Percentiles rank a stretch among this genome's conserved stretches.
Conservation (phyloP, 768 basidiomycete species). For the Amanita rimosa region DNA sequence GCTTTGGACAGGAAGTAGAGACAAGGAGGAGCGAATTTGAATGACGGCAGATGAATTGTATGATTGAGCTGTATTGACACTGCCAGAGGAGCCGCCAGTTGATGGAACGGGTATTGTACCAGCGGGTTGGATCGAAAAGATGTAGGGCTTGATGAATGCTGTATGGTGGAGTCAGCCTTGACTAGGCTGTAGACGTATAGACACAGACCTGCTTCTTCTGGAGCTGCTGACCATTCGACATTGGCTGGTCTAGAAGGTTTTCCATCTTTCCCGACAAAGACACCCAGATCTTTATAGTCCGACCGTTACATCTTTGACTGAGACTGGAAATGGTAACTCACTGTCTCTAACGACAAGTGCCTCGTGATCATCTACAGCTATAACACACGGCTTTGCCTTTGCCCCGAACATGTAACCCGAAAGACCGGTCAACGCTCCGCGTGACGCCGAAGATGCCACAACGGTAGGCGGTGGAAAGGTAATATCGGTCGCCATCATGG, state of each 20-base stretch:
- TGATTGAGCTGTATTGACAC: conserved; percentile 31
- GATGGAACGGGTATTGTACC: conserved; percentile 37
- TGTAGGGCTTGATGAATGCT: conserved; percentile 71
- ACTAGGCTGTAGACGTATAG: not conserved
- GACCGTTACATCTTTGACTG: not conserved
- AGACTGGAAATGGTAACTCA: conserved; percentile 23
- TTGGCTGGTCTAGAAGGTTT: conserved; percentile 34
- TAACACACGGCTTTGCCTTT: conserved; percentile 56
- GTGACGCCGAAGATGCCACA: conserved; percentile 36
- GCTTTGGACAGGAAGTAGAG: conserved; percentile 47
- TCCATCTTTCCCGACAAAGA: conserved; percentile 52
- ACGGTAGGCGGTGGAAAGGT: conserved; percentile 31
- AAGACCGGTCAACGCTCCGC: conserved; percentile 69
- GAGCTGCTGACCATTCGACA: conserved; percentile 69
- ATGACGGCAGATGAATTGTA: conserved; percentile 48
- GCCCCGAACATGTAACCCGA: conserved; percentile 81
- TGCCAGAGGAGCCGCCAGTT: conserved; percentile 17
- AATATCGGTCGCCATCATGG: conserved; percentile 46
- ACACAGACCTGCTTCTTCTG: conserved; percentile 54
- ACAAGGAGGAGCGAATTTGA: conserved; percentile 64
- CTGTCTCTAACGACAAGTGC: conserved; percentile 71
- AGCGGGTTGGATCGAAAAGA: conserved; percentile 64
- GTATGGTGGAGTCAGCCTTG: not conserved
- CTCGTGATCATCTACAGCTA: conserved; percentile 47
- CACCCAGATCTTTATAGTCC: conserved; percentile 44